phyloP scores from a whole-genome alignment of 2,329 filamentous ascomycete genomes.

The Curvularia lunata region DNA sequence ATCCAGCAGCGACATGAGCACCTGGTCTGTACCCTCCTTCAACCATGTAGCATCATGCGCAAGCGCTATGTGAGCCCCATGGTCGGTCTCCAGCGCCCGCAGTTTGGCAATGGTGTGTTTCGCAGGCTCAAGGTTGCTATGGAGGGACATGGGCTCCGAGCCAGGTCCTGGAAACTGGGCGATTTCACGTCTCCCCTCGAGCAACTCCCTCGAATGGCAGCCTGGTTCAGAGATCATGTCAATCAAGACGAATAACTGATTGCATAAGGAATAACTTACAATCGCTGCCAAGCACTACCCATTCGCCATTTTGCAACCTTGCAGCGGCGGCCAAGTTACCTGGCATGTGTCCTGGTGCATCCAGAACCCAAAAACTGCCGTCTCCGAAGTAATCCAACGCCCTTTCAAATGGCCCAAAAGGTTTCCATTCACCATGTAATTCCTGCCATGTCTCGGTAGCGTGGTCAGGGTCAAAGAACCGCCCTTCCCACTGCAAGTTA shows the following conservation, averaged over 20 bases:
- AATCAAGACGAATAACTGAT: background rate
- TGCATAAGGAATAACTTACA: constrained; percentile 17
- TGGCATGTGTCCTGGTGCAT: constrained; percentile 48
- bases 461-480: constrained; percentile 41
- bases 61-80: constrained; percentile 37
- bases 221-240: background rate
- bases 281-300: constrained; percentile 44
- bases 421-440: constrained; percentile 37
- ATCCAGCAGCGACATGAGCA: constrained; percentile 42
- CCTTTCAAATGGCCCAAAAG: constrained; percentile 46
- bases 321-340: constrained; percentile 49
- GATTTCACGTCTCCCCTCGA: constrained; percentile 38
- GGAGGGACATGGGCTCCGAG: constrained; percentile 33
- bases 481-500: constrained; percentile 41
- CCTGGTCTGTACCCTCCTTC: constrained; percentile 30
- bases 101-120: constrained; percentile 38
- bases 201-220: constrained; percentile 42
- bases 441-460: constrained; percentile 40
- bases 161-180: constrained; percentile 36
- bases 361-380: constrained; percentile 49
- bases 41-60: constrained; percentile 43
- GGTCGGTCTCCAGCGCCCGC: constrained; percentile 29
- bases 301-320: constrained; percentile 32
- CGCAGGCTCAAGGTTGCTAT: constrained; percentile 35
- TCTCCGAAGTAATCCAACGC: constrained; percentile 50